A percentile compares a stretch with the other conserved stretches of the same genome.
These are phyloP conservation scores for Candida sp. DNA, from an alignment of 1,139 yeast genomes.

Conservation along the genomic window DNA sequence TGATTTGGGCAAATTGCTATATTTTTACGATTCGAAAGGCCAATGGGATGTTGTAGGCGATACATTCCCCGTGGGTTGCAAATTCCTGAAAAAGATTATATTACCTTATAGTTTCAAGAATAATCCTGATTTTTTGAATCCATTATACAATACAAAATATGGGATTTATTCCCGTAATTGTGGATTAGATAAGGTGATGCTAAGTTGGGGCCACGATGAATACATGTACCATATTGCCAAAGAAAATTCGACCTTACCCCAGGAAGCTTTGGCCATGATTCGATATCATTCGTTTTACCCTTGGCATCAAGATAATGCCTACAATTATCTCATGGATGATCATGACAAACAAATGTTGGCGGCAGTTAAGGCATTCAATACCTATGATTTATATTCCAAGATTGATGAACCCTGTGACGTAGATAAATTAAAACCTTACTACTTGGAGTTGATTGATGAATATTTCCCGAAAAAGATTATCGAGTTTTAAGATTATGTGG, in stretches of 20 bases:
- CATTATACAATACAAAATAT: slow-evolving; percentile 61
- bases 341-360: slow-evolving; percentile 59
- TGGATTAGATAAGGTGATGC: slow-evolving; percentile 68
- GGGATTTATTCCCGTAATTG: slow-evolving; percentile 66
- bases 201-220: slow-evolving; percentile 81
- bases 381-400: slow-evolving; percentile 67
- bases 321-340: slow-evolving; percentile 61
- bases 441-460: slow-evolving; percentile 62
- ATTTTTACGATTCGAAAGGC: slow-evolving; percentile 68
- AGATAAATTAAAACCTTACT: slow-evolving; percentile 53
- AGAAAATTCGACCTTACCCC: slow-evolving; percentile 58
- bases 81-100: slow-evolving; percentile 56
- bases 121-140: slow-evolving; percentile 62
- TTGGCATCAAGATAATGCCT: slow-evolving; percentile 72
- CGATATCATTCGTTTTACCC: slow-evolving; percentile 76
- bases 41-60: slow-evolving; percentile 88
- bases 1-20: slow-evolving; percentile 66
- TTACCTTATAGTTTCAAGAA: slow-evolving; percentile 56
- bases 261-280: slow-evolving; percentile 70
- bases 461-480: slow-evolving; percentile 56
- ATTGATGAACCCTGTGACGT: slow-evolving; percentile 46
- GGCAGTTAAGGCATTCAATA: slow-evolving; percentile 65
- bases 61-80: slow-evolving; percentile 74
- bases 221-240: slow-evolving; percentile 74
- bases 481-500: slow-evolving; percentile 50